Evolutionary conservation across 2,329 filamentous ascomycete genomes (phyloP), one percentile per base, ranked within the genome.

Genomic region (Alternaria triticimaculans): DNA sequence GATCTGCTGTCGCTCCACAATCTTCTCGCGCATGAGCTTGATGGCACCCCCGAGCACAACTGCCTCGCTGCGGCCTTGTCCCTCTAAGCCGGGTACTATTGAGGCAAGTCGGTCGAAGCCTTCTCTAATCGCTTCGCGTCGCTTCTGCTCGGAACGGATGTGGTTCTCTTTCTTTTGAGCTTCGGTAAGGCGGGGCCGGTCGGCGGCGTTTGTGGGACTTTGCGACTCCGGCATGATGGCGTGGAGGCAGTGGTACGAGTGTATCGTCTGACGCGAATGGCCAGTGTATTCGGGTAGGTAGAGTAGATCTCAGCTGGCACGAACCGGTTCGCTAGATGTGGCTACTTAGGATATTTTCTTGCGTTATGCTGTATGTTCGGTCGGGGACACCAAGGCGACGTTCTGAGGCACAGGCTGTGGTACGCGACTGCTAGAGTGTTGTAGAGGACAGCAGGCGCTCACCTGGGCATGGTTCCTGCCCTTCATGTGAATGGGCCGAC

Each of bases 11-110:
- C 79, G 73, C 68, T 78, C 71, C 11, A 72, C 66, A 28, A 84
- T 77, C 76, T 83, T 74, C 55, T 82, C 76, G 58, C 77, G 72
- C 74, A 84, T 80, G 70, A 78, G 80, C 49, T 80, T 77, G 58
- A 85, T 80, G 2, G 83, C 84, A 23, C 79, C 80, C 66, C 89
- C 88, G 21, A 97, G 84, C n/a, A 97, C 93, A 18, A 93, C 85
- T 26, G 92, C 92, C 79, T 97, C 94, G 67, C 92, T 96, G 49
- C 93, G 89, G 1, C 92, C 94, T 74, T 94, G 91, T 1, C 94
- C 94, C 72, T 92, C 87, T 57, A 96, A 85, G 0, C 92, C 93
- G 0, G 94, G 94, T 1, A 97, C 92, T 30, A 96, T 85, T 57
- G 90, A 87, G 15, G 92, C 92, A 25, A 97, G 86, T 33, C 89